These are phyloP conservation scores for Podospora fimiseda DNA, from an alignment of 495 filamentous ascomycete genomes.

Conservation along the genomic window DNA sequence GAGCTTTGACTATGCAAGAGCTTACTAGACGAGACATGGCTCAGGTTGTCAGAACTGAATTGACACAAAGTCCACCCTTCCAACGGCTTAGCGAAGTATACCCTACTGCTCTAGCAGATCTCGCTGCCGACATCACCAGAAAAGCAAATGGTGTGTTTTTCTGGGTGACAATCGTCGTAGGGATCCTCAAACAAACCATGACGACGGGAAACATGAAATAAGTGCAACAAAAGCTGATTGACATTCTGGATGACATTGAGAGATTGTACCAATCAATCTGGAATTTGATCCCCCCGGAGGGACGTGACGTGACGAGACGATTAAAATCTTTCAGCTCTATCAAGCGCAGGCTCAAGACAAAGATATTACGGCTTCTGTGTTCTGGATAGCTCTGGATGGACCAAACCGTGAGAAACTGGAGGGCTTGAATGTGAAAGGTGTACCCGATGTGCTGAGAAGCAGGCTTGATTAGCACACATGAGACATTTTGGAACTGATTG, in stretches of 20 bases:
- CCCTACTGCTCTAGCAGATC: background rate
- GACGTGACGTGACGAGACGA: background rate
- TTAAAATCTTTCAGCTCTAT: background rate
- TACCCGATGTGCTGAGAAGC: background rate
- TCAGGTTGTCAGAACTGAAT: background rate
- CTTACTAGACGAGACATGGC: background rate
- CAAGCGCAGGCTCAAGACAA: too few relatives aligned
- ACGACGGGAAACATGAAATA: background rate
- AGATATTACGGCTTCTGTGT: too few relatives aligned
- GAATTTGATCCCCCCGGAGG: background rate
- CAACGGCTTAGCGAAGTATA: background rate
- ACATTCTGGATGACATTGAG: background rate
- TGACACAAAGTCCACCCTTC: background rate
- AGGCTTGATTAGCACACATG: background rate
- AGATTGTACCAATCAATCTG: background rate
- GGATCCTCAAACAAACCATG: background rate
- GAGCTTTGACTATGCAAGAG: background rate
- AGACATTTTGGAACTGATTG: background rate
- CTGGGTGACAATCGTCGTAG: background rate
- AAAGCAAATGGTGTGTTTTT: background rate
- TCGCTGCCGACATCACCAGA: background rate
- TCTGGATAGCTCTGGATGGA: background rate
- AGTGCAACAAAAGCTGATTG: background rate
- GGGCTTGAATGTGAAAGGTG: too few relatives aligned
- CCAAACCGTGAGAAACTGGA: too few relatives aligned